These are phyloP conservation scores for Oryza longistaminata DNA, from an alignment of 176 grass and related monocot genomes.

Conservation along the genomic window DNA sequence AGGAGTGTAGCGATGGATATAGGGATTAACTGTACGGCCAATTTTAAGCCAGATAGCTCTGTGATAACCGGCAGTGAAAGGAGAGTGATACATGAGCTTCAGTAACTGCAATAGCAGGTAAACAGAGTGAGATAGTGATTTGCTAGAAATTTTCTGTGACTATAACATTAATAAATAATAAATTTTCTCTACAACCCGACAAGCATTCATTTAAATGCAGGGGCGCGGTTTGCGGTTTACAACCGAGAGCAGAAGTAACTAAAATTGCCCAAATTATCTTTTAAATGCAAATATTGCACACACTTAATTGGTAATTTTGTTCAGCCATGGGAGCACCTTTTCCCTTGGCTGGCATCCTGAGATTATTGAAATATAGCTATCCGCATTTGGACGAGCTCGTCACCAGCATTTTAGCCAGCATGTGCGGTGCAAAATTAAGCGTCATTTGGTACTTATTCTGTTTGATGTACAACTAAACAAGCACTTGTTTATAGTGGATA, in stretches of 20 bases:
- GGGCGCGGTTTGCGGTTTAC: not conserved
- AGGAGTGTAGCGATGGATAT: slow-evolving; percentile 59
- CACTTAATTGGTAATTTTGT: not conserved
- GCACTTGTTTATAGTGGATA: not conserved
- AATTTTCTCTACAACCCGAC: not conserved
- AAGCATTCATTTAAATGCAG: not conserved
- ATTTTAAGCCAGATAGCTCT: slow-evolving; percentile 85
- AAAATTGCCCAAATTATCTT: slow-evolving; percentile 8
- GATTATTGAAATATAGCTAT: slow-evolving; percentile 12
- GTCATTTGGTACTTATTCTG: not conserved
- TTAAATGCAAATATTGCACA: slow-evolving; percentile 6
- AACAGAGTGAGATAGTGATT: slow-evolving; percentile 35
- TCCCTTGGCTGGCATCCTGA: not conserved
- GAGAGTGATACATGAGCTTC: slow-evolving; percentile 95
- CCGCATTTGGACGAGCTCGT: not conserved
- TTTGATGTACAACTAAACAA: slow-evolving; percentile 12
- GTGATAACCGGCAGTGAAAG: slow-evolving; percentile 74
- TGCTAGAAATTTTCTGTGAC: not conserved
- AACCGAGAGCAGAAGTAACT: slow-evolving; percentile 12
- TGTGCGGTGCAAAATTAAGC: not conserved
- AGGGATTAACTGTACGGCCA: slow-evolving; percentile 70
- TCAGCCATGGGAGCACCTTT: not conserved
- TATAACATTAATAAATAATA: slow-evolving; percentile 17
- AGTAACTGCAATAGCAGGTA: slow-evolving; percentile 58
- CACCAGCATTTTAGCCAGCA: not conserved